Evolutionary conservation across 306 rosid genomes (phyloP).

Genomic region (Vigna unguiculata): DNA sequence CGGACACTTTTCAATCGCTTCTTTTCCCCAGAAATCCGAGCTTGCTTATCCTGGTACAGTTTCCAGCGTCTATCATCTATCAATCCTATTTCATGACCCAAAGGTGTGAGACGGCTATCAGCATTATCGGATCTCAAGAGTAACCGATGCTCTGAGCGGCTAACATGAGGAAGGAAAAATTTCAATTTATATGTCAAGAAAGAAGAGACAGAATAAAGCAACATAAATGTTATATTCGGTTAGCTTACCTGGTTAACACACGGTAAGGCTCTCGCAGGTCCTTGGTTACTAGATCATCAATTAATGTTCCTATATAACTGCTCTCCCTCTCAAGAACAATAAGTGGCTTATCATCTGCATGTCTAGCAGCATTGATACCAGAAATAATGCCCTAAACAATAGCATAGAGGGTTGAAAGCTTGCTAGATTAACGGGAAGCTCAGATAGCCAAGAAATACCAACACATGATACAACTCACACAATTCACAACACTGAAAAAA

Average conservation of each 20-base stretch:
- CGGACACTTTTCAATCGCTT: slow-evolving; percentile 80
- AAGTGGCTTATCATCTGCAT: slow-evolving; percentile 80
- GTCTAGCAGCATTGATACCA: slow-evolving; percentile 95
- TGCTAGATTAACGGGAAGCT: slow-evolving; percentile 27
- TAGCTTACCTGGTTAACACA: slow-evolving; percentile 53
- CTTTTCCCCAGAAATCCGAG: slow-evolving; percentile 84
- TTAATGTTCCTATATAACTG: slow-evolving; percentile 87
- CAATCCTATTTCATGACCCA: slow-evolving; percentile 91
- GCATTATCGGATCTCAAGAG: slow-evolving; percentile 97
- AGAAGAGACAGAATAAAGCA: slow-evolving; percentile 19
- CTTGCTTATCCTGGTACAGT: slow-evolving; percentile 88
- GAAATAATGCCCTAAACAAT: slow-evolving; percentile 79
- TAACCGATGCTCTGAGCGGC: slow-evolving; percentile 98
- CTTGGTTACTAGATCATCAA: slow-evolving; percentile 68
- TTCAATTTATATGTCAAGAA: slow-evolving; percentile 17
- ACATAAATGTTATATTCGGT: slow-evolving; percentile 11
- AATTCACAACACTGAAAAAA: background rate
- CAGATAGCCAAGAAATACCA: slow-evolving; percentile 29
- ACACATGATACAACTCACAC: background rate
- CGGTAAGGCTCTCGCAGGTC: slow-evolving; percentile 59
- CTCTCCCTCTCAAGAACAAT: slow-evolving; percentile 96
- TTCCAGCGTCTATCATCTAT: slow-evolving; percentile 96
- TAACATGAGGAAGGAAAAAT: slow-evolving; percentile 45
- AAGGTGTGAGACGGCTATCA: slow-evolving; percentile 93
- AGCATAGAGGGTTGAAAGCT: slow-evolving; percentile 38